phyloP scores from a whole-genome alignment of 768 basidiomycete species.

The Mycena kentingensis region DNA sequence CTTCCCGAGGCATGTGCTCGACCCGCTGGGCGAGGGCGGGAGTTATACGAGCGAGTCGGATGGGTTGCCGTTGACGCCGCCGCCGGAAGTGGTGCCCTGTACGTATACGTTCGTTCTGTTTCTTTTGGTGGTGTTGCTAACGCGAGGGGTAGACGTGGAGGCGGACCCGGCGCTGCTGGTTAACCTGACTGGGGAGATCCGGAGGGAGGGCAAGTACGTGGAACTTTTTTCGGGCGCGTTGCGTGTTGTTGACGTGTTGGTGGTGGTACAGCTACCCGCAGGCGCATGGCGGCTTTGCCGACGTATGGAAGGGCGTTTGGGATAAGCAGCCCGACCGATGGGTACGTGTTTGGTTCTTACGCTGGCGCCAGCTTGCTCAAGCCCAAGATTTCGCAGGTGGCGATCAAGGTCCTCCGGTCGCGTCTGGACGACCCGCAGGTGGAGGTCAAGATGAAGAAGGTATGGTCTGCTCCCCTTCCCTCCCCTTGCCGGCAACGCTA shows the following conservation, averaged over 20 bases:
- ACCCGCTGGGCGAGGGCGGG: neutral
- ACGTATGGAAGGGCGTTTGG: constrained; percentile 45
- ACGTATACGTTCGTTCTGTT: neutral
- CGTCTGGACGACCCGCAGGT: constrained; percentile 34
- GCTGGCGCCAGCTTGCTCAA: neutral
- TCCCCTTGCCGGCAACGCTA: too few species aligned
- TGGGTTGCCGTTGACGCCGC: constrained; percentile 22
- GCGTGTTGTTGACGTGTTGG: constrained; percentile 5
- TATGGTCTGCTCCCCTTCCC: constrained; percentile 12
- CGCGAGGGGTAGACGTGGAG: constrained; percentile 8
- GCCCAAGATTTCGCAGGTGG: constrained; percentile 27
- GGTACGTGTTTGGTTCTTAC: constrained; percentile 8
- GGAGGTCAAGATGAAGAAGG: constrained; percentile 35
- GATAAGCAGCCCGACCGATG: constrained; percentile 24
- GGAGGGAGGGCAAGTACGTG: constrained; percentile 29
- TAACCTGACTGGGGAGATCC: constrained; percentile 37
- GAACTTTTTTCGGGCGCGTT: neutral
- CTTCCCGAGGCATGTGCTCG: constrained; percentile 12
- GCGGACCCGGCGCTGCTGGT: constrained; percentile 19
- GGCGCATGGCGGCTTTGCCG: constrained; percentile 47
- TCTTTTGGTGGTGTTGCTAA: neutral
- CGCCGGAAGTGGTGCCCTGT: constrained; percentile 20
- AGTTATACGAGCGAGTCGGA: too few species aligned
- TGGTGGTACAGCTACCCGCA: constrained; percentile 29
- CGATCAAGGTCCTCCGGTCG: constrained; percentile 42